phyloP scores from a whole-genome alignment of 805 yeast genomes.

The Starmerella powellii region DNA sequence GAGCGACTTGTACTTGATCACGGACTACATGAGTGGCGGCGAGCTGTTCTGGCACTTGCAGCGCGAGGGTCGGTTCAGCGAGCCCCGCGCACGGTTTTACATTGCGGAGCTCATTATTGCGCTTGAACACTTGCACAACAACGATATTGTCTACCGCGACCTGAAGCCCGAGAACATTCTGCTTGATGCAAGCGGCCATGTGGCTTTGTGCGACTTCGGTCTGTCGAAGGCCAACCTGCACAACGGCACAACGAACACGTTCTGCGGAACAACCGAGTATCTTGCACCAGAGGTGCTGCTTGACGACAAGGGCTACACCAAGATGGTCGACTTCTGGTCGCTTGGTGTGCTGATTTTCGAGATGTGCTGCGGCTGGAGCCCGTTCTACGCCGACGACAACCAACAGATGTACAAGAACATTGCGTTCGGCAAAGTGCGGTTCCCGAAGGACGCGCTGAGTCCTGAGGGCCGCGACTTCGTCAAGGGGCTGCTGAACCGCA shows the following conservation, averaged over 20 bases:
- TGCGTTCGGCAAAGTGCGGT: conserved; percentile 95
- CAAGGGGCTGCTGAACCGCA: conserved; percentile 85
- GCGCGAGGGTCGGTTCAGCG: conserved; percentile 87
- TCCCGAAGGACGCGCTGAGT: conserved; percentile 89
- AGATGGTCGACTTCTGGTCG: conserved; percentile 99
- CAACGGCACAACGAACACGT: conserved; percentile 77
- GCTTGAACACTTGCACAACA: conserved; percentile 85
- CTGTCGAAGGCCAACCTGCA: conserved; percentile 84
- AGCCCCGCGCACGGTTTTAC: conserved; percentile 90
- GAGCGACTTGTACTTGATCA: conserved; percentile 78
- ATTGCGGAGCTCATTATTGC: conserved; percentile 93
- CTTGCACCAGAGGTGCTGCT: conserved; percentile 92
- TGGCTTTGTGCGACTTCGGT: conserved; percentile 95
- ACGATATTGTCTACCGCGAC: conserved; percentile 92
- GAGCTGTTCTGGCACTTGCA: conserved; percentile 95
- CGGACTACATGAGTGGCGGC: conserved; percentile 98
- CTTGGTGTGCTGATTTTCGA: conserved; percentile 92
- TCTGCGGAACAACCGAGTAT: conserved; percentile 97
- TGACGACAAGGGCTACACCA: conserved; percentile 93
- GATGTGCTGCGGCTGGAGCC: conserved; percentile 99
- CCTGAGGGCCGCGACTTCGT: conserved; percentile 92
- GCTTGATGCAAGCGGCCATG: conserved; percentile 92
- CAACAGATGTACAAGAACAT: conserved; percentile 98
- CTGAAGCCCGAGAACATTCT: conserved; percentile 93
- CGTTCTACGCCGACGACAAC: conserved; percentile 93